phyloP scores from a whole-genome alignment of 805 yeast species.

The Ogataea sp. region DNA sequence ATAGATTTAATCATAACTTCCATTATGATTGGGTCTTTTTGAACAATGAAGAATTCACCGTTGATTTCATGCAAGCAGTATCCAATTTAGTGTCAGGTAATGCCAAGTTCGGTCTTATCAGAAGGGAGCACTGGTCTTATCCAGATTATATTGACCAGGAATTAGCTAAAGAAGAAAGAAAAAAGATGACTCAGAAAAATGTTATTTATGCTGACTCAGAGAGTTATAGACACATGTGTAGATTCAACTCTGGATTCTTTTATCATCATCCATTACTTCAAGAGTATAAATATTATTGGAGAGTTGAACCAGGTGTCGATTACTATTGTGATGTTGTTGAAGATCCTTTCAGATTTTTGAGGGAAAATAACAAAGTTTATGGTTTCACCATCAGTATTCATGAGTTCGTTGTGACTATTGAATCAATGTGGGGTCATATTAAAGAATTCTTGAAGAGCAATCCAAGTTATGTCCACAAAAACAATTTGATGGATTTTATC shows the following conservation, averaged over 20 bases:
- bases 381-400: constrained; percentile 62
- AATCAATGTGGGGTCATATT: constrained; percentile 47
- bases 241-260: constrained; percentile 43
- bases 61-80: constrained; percentile 56
- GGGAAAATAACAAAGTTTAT: constrained; percentile 44
- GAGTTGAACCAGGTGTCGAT: constrained; percentile 65
- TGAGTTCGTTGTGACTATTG: constrained; percentile 57
- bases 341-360: constrained; percentile 57
- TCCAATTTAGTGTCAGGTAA: constrained; percentile 52
- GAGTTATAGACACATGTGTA: constrained; percentile 39
- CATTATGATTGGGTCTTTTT: constrained; percentile 91
- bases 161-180: constrained; percentile 57
- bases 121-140: constrained; percentile 77
- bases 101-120: constrained; percentile 65
- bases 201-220: constrained; percentile 34
- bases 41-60: constrained; percentile 69
- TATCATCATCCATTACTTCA: constrained; percentile 49
- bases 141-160: constrained; percentile 75
- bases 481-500: constrained; percentile 56
- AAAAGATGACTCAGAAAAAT: constrained; percentile 36
- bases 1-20: constrained; percentile 66
- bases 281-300: constrained; percentile 65
- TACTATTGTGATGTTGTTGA: constrained; percentile 53
- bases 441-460: constrained; percentile 33
- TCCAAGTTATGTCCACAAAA: constrained; percentile 31